Evolutionary conservation across 176 grass and related monocot species (phyloP).

Genomic region (Dactylis glomerata): DNA sequence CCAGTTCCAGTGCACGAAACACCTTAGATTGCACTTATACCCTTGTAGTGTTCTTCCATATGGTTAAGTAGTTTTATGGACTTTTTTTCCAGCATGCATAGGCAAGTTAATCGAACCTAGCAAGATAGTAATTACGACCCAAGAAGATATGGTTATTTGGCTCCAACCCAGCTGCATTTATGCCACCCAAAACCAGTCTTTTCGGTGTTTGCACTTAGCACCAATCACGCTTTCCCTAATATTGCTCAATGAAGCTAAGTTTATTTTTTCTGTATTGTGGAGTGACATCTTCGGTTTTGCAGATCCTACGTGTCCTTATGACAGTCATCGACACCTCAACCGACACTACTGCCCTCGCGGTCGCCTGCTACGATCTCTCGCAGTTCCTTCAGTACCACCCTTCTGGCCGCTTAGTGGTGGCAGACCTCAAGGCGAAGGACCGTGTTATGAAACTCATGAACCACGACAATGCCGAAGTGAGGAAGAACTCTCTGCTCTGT

Average conservation of each 20-base stretch:
- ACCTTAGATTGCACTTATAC: background rate
- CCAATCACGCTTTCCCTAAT: background rate
- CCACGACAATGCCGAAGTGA: slow-evolving; percentile 82
- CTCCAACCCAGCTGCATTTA: background rate
- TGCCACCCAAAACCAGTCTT: background rate
- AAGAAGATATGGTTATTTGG: too few species aligned
- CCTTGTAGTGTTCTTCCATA: background rate
- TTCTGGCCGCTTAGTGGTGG: slow-evolving; percentile 62
- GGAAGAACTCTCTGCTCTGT: slow-evolving; percentile 75
- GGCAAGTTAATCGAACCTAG: background rate
- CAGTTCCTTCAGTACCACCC: slow-evolving; percentile 97
- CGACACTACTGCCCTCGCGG: slow-evolving; percentile 76
- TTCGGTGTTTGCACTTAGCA: background rate
- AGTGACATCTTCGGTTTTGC: slow-evolving; percentile 21
- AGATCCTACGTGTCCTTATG: slow-evolving; percentile 87
- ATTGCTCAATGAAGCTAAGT: background rate
- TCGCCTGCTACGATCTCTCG: slow-evolving; percentile 91
- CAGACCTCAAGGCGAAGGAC: slow-evolving; percentile 90
- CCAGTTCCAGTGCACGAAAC: background rate
- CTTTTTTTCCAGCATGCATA: background rate
- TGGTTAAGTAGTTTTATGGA: background rate
- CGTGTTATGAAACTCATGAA: slow-evolving; percentile 94
- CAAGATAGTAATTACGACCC: too few species aligned
- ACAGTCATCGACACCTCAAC: slow-evolving; percentile 75
- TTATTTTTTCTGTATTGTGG: background rate